Conservation (phyloP, 1,284 basidiomycete species). For the Schizopora paradoxa region DNA sequence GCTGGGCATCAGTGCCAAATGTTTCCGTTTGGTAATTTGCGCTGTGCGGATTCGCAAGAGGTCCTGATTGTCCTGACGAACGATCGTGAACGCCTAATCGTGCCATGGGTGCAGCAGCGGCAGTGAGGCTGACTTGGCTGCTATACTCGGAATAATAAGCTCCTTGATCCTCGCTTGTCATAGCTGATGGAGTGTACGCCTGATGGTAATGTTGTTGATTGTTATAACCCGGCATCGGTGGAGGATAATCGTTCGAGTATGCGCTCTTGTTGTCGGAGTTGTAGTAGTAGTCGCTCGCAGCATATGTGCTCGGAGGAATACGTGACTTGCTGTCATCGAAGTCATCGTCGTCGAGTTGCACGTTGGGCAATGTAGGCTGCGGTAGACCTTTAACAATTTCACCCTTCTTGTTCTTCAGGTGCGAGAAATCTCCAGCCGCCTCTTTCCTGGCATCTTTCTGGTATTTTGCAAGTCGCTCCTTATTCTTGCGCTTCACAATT, state of each 20-base stretch:
- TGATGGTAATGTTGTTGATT: slow-evolving; percentile 9
- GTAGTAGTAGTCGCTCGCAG: slow-evolving; percentile 14
- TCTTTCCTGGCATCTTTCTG: slow-evolving; percentile 85
- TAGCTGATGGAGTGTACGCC: slow-evolving; percentile 9
- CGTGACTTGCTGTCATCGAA: slow-evolving; percentile 16
- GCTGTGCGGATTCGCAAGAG: slow-evolving; percentile 11
- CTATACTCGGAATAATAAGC: slow-evolving; percentile 13
- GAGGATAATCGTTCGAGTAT: slow-evolving; percentile 15
- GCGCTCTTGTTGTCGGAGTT: slow-evolving; percentile 11
- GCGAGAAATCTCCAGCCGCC: slow-evolving; percentile 84
- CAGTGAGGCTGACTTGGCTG: slow-evolving; percentile 12
- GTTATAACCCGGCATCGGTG: slow-evolving; percentile 16
- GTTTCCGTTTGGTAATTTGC: slow-evolving; percentile 7
- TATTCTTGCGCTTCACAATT: slow-evolving; percentile 89
- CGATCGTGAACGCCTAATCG: slow-evolving; percentile 3
- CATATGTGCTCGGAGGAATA: slow-evolving; percentile 4
- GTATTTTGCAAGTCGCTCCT: slow-evolving; percentile 79
- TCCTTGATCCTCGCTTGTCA: slow-evolving; percentile 9
- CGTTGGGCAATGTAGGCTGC: slow-evolving; percentile 93
- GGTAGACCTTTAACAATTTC: slow-evolving; percentile 80
- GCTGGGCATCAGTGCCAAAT: too few relatives aligned
- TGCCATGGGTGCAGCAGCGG: slow-evolving; percentile 17
- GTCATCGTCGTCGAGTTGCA: slow-evolving; percentile 42
- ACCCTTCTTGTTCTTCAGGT: slow-evolving; percentile 92
- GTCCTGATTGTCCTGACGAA: slow-evolving; percentile 2